Evolutionary conservation across 1,284 basidiomycete species (phyloP), one percentile per base, ranked within the genome.

Genomic region (Malassezia restricta): DNA sequence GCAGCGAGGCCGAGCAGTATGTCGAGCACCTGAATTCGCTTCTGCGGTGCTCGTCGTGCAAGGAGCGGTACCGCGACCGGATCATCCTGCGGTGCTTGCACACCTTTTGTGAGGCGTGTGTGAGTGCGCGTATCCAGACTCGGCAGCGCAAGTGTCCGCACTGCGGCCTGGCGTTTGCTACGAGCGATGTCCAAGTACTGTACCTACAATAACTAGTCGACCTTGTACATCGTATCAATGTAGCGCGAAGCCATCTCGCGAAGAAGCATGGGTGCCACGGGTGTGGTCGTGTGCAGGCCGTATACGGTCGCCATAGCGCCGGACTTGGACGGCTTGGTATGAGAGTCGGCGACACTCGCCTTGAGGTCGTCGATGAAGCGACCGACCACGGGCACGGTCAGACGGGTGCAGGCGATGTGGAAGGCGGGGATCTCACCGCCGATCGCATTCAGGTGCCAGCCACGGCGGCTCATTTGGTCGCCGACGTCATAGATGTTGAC

Each of bases 111-210:
- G 85, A 85, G 71, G 76, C 79, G 20, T 82, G 92, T 73, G 81
- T 98, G 42, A 90, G 95, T 62, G 79, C 83, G 27, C 83, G 94
- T 33, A 81, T 98, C 63, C 78, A 85, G 44, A 91, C 86, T 28
- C 82, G 92, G 57, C 91, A 95, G 74, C 83, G 92, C 43, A 95
- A 95, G 75, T 98, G 92, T 74, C 92, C 92, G 14, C 84, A 85
- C 17, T 96, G 92, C 73, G 85, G 85, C 59, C 69, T 86, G 35
- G 77, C 81, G 1, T 98, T 98, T 76, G 84, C 85, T 6, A 82
- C 83, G 65, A 84, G 83, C 57, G 91, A 98, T 62, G 86, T 90
- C 20, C 83, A 88, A 71, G 79, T 80, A 44, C 75, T 96, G 47
- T 95, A 82, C 74, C 39, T 40, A 35, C 33, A 12, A 11, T 11